Conservation (phyloP, 228 moss, liverwort and hornwort species). For the Sphagnum magellanicum region DNA sequence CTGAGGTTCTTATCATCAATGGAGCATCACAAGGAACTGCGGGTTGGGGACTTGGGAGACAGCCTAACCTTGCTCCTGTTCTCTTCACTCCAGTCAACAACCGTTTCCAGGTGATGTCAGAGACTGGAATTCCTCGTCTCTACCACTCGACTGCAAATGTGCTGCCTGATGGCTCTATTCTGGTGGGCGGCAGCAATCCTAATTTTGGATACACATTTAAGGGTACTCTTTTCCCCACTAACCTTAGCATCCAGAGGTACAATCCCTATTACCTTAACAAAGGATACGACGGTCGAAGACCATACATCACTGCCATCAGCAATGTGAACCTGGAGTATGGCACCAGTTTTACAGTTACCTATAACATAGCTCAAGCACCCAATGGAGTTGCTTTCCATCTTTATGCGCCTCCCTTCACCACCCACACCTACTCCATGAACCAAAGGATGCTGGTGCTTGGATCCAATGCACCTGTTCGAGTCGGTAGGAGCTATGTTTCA, state of each 20-base stretch:
- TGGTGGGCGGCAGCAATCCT: slow-evolving; percentile 56
- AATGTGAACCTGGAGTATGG: slow-evolving; percentile 16
- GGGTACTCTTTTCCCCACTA: slow-evolving; percentile 37
- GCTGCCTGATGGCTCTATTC: slow-evolving; percentile 31
- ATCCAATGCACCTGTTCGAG: background rate
- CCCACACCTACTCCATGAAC: slow-evolving; percentile 61
- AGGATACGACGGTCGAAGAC: slow-evolving; percentile 24
- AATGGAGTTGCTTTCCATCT: slow-evolving; percentile 29
- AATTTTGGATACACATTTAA: slow-evolving; percentile 32
- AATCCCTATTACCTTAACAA: slow-evolving; percentile 36
- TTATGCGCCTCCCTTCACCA: slow-evolving; percentile 61
- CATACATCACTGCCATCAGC: slow-evolving; percentile 11
- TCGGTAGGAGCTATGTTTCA: slow-evolving; percentile 3
- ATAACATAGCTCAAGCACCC: slow-evolving; percentile 4
- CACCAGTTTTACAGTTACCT: slow-evolving; percentile 14
- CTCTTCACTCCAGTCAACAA: slow-evolving; percentile 25
- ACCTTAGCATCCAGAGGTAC: slow-evolving; percentile 61
- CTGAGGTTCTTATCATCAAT: slow-evolving; percentile 54
- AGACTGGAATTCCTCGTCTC: slow-evolving; percentile 32
- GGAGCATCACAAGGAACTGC: slow-evolving; percentile 44
- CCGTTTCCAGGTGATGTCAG: slow-evolving; percentile 27
- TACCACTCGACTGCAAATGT: slow-evolving; percentile 62
- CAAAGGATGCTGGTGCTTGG: slow-evolving; percentile 52
- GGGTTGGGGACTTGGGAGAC: slow-evolving; percentile 43
- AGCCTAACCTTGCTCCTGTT: slow-evolving; percentile 28